Conservation (phyloP, 441 rosid species). For the Populus trichocarpa region DNA sequence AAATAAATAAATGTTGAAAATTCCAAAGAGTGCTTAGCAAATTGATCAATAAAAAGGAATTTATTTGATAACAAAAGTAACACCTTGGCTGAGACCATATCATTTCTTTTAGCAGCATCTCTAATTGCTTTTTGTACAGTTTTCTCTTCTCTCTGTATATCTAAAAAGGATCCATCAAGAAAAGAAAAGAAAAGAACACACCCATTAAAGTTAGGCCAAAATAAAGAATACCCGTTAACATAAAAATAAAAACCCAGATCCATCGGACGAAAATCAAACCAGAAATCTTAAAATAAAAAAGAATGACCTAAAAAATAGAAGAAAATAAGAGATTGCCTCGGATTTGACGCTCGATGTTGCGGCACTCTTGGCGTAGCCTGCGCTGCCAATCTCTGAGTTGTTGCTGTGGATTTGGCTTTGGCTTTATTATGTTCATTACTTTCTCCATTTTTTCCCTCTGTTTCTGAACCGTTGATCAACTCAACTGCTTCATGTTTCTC, state of each 20-base stretch:
- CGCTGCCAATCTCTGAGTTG: conserved; percentile 88
- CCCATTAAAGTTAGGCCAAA: conserved; percentile 11
- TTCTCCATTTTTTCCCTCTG: conserved; percentile 44
- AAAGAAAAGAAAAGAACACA: not conserved
- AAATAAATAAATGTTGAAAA: no score
- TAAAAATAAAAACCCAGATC: conserved; percentile 13
- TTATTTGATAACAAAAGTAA: not conserved
- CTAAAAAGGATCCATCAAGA: conserved; percentile 31
- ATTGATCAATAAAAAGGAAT: not conserved
- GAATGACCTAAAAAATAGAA: not conserved
- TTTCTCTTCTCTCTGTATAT: conserved; percentile 85
- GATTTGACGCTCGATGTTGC: conserved; percentile 90
- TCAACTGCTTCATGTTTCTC: not conserved
- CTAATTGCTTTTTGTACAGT: conserved; percentile 82
- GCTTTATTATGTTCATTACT: conserved; percentile 66
- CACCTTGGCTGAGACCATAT: conserved; percentile 89
- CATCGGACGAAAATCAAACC: not conserved
- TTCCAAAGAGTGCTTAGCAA: not conserved
- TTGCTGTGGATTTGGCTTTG: conserved; percentile 73
- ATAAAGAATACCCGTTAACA: conserved; percentile 6
- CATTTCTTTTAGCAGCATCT: conserved; percentile 87
- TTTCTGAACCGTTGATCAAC: not conserved
- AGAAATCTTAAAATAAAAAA: not conserved
- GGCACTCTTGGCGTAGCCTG: conserved; percentile 75
- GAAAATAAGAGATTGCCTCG: conserved; percentile 38